Percentiles rank a stretch among this genome's conserved stretches.
Conservation (phyloP, 2,329 filamentous ascomycete genomes). For the Penicillium digitatum region DNA sequence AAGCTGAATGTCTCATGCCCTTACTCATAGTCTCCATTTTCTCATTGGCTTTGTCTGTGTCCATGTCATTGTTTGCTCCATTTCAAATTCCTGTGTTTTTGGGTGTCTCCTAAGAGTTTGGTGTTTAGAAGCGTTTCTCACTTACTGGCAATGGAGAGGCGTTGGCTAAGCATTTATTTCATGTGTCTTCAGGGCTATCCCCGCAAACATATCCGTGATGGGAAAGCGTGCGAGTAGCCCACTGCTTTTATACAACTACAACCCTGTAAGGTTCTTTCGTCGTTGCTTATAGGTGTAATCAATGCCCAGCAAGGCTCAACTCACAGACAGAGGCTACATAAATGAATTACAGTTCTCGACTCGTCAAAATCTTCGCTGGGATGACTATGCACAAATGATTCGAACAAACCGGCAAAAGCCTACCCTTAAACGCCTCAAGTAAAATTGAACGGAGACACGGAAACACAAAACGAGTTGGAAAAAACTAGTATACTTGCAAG, state of each 20-base stretch:
- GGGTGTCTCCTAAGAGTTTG: conserved; percentile 16
- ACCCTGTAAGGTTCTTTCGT: background rate
- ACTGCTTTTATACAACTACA: background rate
- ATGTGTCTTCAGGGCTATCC: conserved; percentile 9
- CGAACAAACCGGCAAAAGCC: conserved; percentile 1
- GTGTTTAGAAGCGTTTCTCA: conserved; percentile 32
- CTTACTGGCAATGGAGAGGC: conserved; percentile 26
- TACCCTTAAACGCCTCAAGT: background rate
- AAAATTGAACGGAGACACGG: background rate
- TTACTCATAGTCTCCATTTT: background rate
- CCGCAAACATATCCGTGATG: conserved; percentile 6
- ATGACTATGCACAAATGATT: conserved; percentile 13
- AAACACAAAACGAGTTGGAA: background rate
- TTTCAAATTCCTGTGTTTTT: conserved; percentile 9
- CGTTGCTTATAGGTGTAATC: background rate
- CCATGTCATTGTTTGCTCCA: conserved; percentile 5
- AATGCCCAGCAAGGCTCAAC: background rate
- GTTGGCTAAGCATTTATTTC: conserved; percentile 23
- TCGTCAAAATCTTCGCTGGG: conserved; percentile 4
- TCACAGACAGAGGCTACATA: background rate
- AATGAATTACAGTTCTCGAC: background rate
- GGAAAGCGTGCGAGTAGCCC: conserved; percentile 4
- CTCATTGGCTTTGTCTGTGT: background rate
- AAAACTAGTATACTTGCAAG: conserved; percentile 15
- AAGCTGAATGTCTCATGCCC: background rate